These are phyloP conservation scores for Alisma plantagoaquatica DNA, from an alignment of 106 monocot species.

Conservation along the genomic window DNA sequence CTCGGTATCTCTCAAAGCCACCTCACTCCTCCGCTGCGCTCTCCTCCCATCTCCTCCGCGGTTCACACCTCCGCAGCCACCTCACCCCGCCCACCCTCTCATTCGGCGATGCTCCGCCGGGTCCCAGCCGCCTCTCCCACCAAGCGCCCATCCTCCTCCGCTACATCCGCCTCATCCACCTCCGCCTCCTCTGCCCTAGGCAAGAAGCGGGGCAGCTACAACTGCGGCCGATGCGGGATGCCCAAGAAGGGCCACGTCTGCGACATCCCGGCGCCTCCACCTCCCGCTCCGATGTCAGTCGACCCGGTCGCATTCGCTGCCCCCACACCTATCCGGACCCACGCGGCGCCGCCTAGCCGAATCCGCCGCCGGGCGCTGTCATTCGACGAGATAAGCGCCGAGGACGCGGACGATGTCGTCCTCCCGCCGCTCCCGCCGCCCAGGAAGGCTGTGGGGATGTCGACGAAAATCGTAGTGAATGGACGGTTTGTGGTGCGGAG, in stretches of 20 bases:
- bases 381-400: slow-evolving; percentile 45
- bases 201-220: slow-evolving; percentile 89
- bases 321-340: no score
- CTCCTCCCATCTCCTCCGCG: no score
- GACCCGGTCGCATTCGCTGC: slow-evolving; percentile 31
- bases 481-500: neutral
- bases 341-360: slow-evolving; percentile 17
- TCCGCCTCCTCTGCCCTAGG: slow-evolving; percentile 8
- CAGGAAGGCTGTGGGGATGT: no score
- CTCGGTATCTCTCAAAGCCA: no score
- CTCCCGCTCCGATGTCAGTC: neutral
- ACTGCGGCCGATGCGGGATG: slow-evolving; percentile 93
- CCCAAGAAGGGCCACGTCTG: slow-evolving; percentile 97
- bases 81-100: no score
- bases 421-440: no score
- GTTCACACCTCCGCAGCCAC: no score
- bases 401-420: slow-evolving; percentile 9
- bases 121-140: neutral
- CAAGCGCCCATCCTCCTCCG: neutral
- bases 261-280: neutral
- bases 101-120: neutral
- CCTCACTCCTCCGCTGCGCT: no score
- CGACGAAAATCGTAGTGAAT: no score
- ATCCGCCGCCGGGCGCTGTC: slow-evolving; percentile 54
- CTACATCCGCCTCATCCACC: slow-evolving; percentile 6